Conservation (phyloP, 1,284 basidiomycete species). For the Cryptococcus sp. region DNA sequence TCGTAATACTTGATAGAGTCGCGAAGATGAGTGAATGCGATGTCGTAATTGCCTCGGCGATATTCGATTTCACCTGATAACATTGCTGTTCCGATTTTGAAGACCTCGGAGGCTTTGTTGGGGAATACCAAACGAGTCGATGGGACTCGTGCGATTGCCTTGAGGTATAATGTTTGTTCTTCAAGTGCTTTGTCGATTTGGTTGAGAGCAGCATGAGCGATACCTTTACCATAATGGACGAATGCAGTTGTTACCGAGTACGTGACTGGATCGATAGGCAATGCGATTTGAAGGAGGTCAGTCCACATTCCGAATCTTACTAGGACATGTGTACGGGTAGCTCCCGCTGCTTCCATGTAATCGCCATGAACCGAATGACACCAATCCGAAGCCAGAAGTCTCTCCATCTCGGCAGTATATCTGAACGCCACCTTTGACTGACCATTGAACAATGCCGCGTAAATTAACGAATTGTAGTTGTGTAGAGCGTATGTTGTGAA, state of each 20-base stretch:
- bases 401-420: slow-evolving; percentile 21
- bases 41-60: slow-evolving; percentile 25
- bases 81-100: slow-evolving; percentile 36
- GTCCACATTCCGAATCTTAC: slow-evolving; percentile 42
- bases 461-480: slow-evolving; percentile 36
- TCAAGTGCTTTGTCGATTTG: slow-evolving; percentile 14
- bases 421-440: slow-evolving; percentile 27
- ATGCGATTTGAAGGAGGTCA: slow-evolving; percentile 25
- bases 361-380: neutral
- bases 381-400: slow-evolving; percentile 33
- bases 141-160: slow-evolving; percentile 14
- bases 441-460: slow-evolving; percentile 41
- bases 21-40: slow-evolving; percentile 30
- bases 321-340: slow-evolving; percentile 30
- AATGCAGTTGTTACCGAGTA: slow-evolving; percentile 32
- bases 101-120: slow-evolving; percentile 26
- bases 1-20: slow-evolving; percentile 30
- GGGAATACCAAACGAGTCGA: slow-evolving; percentile 28
- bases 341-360: slow-evolving; percentile 27
- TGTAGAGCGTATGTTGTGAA: slow-evolving; percentile 42
- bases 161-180: slow-evolving; percentile 21
- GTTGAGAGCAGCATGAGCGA: slow-evolving; percentile 28
- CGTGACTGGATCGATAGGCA: slow-evolving; percentile 22
- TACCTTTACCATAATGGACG: slow-evolving; percentile 32
- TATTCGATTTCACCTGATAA: slow-evolving; percentile 40